Percentiles rank a stretch among this genome's conserved stretches.
Conservation (phyloP, 2,329 filamentous ascomycete genomes). For the Colletotrichum brevisporum region DNA sequence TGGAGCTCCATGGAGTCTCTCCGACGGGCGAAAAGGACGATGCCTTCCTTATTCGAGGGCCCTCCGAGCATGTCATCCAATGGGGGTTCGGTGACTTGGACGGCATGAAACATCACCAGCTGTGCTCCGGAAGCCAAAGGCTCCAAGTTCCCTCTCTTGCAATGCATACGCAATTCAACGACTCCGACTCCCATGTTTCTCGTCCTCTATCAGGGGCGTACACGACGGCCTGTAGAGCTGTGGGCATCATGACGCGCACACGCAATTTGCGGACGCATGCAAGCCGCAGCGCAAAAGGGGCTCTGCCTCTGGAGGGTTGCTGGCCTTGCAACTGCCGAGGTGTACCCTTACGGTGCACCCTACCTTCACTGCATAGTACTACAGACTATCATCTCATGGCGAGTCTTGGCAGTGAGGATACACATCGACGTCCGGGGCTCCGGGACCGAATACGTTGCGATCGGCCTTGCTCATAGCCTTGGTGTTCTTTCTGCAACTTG, state of each 20-base stretch:
- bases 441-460: constrained; percentile 2
- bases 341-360: no score
- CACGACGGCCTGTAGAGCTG: neutral
- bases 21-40: constrained; percentile 30
- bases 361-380: no score
- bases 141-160: constrained; percentile 11
- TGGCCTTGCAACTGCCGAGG: constrained; percentile 27
- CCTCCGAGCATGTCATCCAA: constrained; percentile 29
- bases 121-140: constrained; percentile 27
- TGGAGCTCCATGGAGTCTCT: constrained; percentile 34
- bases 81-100: constrained; percentile 3
- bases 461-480: constrained; percentile 1
- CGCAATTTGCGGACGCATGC: neutral
- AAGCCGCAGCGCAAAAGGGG: neutral
- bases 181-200: constrained; percentile 13
- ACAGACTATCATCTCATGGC: neutral
- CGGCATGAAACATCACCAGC: constrained; percentile 33
- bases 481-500: neutral
- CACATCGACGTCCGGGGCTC: neutral
- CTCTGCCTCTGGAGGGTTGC: neutral
- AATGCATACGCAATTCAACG: constrained; percentile 21
- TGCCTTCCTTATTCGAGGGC: constrained; percentile 33
- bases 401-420: constrained; percentile 5
- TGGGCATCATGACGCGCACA: no score
- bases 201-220: constrained; percentile 6